Evolutionary conservation across 257 asterid genomes (phyloP).

Genomic region (Przewalskia tangutica): DNA sequence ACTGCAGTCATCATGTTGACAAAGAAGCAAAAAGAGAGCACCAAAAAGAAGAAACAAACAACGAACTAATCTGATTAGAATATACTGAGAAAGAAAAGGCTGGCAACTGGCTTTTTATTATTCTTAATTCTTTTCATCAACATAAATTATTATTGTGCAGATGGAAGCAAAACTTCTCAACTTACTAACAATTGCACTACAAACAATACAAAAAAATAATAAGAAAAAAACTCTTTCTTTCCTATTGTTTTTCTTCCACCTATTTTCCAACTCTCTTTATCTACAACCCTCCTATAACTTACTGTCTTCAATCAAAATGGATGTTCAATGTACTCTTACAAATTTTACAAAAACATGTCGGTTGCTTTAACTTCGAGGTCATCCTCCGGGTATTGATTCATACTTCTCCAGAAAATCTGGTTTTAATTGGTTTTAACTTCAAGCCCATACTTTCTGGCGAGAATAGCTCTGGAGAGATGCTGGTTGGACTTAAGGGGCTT

Average conservation of each 20-base stretch:
- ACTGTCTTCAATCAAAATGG: not conserved
- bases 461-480: conserved; percentile 60
- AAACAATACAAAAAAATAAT: not conserved
- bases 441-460: conserved; percentile 75
- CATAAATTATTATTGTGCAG: conserved; percentile 20
- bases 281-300: conserved; percentile 19
- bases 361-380: not conserved
- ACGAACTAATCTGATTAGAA: no score
- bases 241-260: conserved; percentile 12
- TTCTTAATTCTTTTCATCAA: conserved; percentile 7
- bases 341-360: conserved; percentile 3
- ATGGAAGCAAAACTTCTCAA: conserved; percentile 4
- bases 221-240: not conserved
- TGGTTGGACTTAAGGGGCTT: conserved; percentile 60
- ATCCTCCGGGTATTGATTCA: not conserved
- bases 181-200: conserved; percentile 11
- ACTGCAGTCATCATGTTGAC: no score
- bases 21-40: not conserved
- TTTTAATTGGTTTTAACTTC: conserved; percentile 59
- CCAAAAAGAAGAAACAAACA: not conserved
- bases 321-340: conserved; percentile 4
- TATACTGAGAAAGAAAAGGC: not conserved
- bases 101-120: conserved; percentile 1
- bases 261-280: conserved; percentile 18
- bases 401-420: conserved; percentile 20